These are phyloP conservation scores for Myxozyma kluyveri DNA, from an alignment of 805 yeast species.

Conservation along the genomic window DNA sequence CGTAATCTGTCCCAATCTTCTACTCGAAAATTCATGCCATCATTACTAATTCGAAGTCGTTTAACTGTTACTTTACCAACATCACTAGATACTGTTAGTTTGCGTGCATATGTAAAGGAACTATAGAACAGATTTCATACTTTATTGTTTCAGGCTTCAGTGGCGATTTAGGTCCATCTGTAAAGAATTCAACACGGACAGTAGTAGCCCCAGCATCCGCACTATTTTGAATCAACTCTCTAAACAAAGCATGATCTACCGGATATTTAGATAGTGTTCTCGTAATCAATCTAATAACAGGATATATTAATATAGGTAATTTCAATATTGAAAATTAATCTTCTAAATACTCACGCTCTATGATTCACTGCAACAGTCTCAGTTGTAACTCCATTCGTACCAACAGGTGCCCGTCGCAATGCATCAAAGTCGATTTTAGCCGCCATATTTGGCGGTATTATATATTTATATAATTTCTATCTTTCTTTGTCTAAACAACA, in stretches of 20 bases:
- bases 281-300: conserved; percentile 41
- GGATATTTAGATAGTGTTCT: conserved; percentile 45
- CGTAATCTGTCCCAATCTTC: conserved; percentile 43
- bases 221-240: conserved; percentile 44
- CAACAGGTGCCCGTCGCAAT: conserved; percentile 15
- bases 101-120: not conserved
- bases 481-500: too few species aligned
- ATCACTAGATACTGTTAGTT: conserved; percentile 5
- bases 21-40: conserved; percentile 39
- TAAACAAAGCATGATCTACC: conserved; percentile 43
- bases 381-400: conserved; percentile 10
- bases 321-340: not conserved
- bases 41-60: conserved; percentile 37
- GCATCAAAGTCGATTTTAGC: conserved; percentile 18
- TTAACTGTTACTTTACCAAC: conserved; percentile 32
- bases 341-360: conserved; percentile 35
- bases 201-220: conserved; percentile 42
- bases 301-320: too few species aligned
- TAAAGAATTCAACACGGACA: conserved; percentile 37
- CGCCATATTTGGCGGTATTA: too few species aligned
- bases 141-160: conserved; percentile 23
- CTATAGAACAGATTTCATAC: conserved; percentile 5
- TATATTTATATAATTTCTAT: too few species aligned
- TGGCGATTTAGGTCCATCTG: conserved; percentile 18
- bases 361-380: conserved; percentile 43